These are phyloP conservation scores for Aspergillus calidoustus DNA, from an alignment of 2,329 filamentous ascomycete genomes.

Conservation along the genomic window DNA sequence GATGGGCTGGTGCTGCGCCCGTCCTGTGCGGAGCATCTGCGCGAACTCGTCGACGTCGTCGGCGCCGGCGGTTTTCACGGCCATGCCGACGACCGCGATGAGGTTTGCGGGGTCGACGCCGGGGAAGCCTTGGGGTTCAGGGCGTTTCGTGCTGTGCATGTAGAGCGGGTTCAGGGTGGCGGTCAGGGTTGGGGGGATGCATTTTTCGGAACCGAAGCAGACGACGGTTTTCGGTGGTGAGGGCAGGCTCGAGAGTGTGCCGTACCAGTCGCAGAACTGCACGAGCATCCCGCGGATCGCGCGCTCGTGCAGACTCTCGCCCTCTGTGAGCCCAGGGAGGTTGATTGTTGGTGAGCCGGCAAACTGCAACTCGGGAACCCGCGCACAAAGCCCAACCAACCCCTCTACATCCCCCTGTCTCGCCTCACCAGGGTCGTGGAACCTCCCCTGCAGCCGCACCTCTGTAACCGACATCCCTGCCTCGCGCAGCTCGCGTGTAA, in stretches of 20 bases:
- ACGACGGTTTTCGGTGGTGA: conserved; percentile 27
- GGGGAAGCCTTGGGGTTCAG: conserved; percentile 7
- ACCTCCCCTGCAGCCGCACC: conserved; percentile 38
- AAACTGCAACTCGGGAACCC: conserved; percentile 35
- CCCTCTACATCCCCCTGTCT: conserved; percentile 22
- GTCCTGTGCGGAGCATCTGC: conserved; percentile 31
- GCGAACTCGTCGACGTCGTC: conserved; percentile 40
- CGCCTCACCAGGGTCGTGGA: conserved; percentile 31
- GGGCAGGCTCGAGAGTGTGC: conserved; percentile 34
- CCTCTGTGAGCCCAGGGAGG: conserved; percentile 27
- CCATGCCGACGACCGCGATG: conserved; percentile 45
- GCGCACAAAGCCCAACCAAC: conserved; percentile 35
- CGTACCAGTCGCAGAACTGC: conserved; percentile 42
- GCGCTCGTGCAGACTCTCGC: conserved; percentile 33
- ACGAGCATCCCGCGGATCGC: conserved; percentile 42
- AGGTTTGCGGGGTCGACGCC: not conserved
- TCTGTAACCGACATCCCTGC: conserved; percentile 35
- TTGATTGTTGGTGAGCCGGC: conserved; percentile 33
- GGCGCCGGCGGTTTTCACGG: conserved; percentile 37
- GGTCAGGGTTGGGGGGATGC: conserved; percentile 38
- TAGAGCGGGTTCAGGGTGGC: not conserved
- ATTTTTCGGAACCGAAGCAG: conserved; percentile 45
- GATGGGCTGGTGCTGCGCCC: conserved; percentile 35
- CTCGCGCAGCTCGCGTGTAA: conserved; percentile 15
- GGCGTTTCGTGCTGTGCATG: conserved; percentile 1